phyloP scores from a whole-genome alignment of 306 rosid species.

The Ormosia emarginata region DNA sequence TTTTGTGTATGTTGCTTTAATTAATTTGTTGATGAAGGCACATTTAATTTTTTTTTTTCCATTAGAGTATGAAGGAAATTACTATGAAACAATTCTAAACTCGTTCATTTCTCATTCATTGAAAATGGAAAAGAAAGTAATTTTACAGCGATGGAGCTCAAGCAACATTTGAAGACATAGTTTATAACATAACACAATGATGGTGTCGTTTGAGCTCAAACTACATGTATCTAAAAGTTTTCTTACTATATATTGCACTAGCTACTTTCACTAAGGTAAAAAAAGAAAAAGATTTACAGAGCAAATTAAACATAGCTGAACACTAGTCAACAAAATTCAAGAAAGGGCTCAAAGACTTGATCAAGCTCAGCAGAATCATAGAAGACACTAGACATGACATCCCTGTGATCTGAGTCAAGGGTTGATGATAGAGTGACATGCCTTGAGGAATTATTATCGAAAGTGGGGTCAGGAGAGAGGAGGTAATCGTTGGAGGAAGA shows the following conservation, averaged over 20 bases:
- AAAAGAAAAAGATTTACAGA: neutral
- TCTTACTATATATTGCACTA: neutral
- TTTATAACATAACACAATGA: no score
- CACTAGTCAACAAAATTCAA: neutral
- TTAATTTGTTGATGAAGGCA: neutral
- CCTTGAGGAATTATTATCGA: constrained; percentile 17
- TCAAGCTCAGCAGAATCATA: constrained; percentile 1
- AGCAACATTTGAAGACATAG: neutral
- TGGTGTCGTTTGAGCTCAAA: neutral
- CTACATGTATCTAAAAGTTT: neutral
- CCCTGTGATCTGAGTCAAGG: constrained; percentile 7
- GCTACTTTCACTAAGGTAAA: neutral
- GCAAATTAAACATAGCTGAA: neutral
- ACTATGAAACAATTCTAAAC: neutral
- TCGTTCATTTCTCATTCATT: neutral
- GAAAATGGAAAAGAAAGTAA: neutral
- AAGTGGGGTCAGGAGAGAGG: constrained; percentile 25
- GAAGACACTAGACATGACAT: constrained; percentile 7
- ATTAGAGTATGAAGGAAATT: neutral
- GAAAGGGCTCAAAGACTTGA: neutral
- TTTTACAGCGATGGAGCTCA: neutral
- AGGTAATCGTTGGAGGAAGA: constrained; percentile 34
- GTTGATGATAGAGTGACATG: constrained; percentile 21
- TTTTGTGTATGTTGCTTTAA: neutral
- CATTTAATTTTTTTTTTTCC: neutral